Conservation (phyloP, 441 rosid genomes). For the Viola pubescens region DNA sequence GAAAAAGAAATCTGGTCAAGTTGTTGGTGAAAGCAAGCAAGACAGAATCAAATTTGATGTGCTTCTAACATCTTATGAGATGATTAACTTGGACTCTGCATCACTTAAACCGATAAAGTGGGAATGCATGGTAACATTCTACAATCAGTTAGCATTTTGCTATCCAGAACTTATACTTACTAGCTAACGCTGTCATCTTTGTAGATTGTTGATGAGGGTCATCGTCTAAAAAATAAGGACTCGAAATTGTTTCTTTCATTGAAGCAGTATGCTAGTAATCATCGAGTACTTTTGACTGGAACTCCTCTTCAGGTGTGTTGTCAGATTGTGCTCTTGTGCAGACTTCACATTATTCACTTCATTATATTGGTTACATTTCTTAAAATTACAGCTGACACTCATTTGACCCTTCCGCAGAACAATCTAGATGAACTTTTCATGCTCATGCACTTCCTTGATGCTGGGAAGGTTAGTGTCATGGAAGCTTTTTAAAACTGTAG, state of each 20-base stretch:
- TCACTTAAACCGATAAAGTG: slow-evolving; percentile 85
- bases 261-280: slow-evolving; percentile 81
- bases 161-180: slow-evolving; percentile 11
- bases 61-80: slow-evolving; percentile 96
- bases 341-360: slow-evolving; percentile 4
- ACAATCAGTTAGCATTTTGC: slow-evolving; percentile 15
- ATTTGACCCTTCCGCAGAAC: slow-evolving; percentile 57
- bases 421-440: slow-evolving; percentile 99
- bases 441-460: slow-evolving; percentile 99
- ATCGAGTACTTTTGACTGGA: slow-evolving; percentile 95
- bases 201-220: slow-evolving; percentile 99
- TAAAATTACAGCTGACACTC: slow-evolving; percentile 21
- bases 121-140: slow-evolving; percentile 88
- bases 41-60: slow-evolving; percentile 96
- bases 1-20: slow-evolving; percentile 84
- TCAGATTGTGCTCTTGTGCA: slow-evolving; percentile 8
- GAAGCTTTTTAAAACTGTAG: slow-evolving; percentile 4
- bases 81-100: slow-evolving; percentile 81
- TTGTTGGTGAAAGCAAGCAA: slow-evolving; percentile 72
- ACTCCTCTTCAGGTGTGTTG: slow-evolving; percentile 93
- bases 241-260: slow-evolving; percentile 80
- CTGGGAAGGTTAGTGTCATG: slow-evolving; percentile 74
- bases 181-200: slow-evolving; percentile 27
- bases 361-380: slow-evolving; percentile 5
- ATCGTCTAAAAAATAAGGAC: slow-evolving; percentile 96